These are phyloP conservation scores for Glycine soja DNA, from an alignment of 306 rosid genomes.

Conservation along the genomic window DNA sequence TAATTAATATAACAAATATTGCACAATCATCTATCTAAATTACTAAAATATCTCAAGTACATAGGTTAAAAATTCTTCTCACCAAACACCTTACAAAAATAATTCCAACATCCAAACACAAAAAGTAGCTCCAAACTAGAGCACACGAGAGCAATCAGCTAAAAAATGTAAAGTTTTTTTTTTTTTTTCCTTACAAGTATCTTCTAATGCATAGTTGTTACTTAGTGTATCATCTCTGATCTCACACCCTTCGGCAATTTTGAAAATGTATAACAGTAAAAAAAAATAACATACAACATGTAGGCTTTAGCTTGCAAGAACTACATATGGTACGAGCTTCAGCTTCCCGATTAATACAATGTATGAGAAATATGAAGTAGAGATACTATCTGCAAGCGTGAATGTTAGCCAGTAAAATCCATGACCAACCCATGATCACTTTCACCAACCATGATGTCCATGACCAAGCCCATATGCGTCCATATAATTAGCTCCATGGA, in stretches of 20 bases:
- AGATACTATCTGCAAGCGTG: background rate
- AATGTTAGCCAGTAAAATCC: slow-evolving; percentile 14
- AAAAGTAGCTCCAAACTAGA: slow-evolving; percentile 36
- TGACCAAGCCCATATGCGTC: slow-evolving; percentile 79
- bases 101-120: slow-evolving; percentile 25
- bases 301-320: slow-evolving; percentile 27
- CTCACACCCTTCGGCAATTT: slow-evolving; percentile 35
- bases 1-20: slow-evolving; percentile 4
- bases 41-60: slow-evolving; percentile 6
- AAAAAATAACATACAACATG: slow-evolving; percentile 42
- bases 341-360: background rate
- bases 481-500: slow-evolving; percentile 64
- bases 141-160: slow-evolving; percentile 15
- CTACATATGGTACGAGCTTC: background rate
- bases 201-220: slow-evolving; percentile 24
- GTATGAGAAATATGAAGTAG: slow-evolving; percentile 31
- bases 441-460: slow-evolving; percentile 58
- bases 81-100: slow-evolving; percentile 7
- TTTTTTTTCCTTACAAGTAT: background rate
- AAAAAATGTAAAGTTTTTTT: background rate
- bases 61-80: slow-evolving; percentile 19
- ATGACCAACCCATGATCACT: background rate
- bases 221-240: slow-evolving; percentile 10
- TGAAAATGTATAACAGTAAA: slow-evolving; percentile 18
- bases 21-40: background rate